phyloP scores from a whole-genome alignment of 1,284 basidiomycete genomes.

The Meira nashicola region DNA sequence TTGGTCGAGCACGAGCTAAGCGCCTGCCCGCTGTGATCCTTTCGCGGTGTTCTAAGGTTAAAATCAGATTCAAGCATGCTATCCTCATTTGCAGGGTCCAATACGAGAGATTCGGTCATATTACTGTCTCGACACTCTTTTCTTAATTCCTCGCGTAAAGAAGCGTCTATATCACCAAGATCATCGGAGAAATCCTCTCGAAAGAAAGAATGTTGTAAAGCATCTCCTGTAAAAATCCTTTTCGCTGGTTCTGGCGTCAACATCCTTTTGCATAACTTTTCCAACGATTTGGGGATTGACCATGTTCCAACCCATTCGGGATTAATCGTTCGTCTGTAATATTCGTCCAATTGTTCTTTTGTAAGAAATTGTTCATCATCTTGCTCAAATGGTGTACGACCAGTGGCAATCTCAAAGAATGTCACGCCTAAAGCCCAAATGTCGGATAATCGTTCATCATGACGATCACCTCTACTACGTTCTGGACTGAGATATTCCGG shows the following conservation, averaged over 20 bases:
- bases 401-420: constrained; percentile 43
- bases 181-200: neutral
- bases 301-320: constrained; percentile 31
- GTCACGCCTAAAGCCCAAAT: constrained; percentile 43
- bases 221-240: neutral
- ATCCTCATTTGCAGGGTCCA: neutral
- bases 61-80: neutral
- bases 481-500: constrained; percentile 43
- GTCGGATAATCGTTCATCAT: constrained; percentile 38
- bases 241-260: constrained; percentile 12
- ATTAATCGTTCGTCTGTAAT: constrained; percentile 31
- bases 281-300: constrained; percentile 23
- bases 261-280: constrained; percentile 33
- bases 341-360: constrained; percentile 31
- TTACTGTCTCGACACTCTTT: neutral
- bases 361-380: constrained; percentile 24
- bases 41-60: too few relatives aligned
- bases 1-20: too few relatives aligned
- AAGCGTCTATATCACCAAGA: too few relatives aligned
- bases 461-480: constrained; percentile 23
- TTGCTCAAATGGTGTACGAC: constrained; percentile 40
- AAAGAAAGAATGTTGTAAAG: neutral
- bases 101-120: neutral
- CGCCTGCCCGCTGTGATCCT: too few relatives aligned
- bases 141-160: neutral